Evolutionary conservation across 176 grass and related monocot species (phyloP).

Genomic region (Eleusine coracana): DNA sequence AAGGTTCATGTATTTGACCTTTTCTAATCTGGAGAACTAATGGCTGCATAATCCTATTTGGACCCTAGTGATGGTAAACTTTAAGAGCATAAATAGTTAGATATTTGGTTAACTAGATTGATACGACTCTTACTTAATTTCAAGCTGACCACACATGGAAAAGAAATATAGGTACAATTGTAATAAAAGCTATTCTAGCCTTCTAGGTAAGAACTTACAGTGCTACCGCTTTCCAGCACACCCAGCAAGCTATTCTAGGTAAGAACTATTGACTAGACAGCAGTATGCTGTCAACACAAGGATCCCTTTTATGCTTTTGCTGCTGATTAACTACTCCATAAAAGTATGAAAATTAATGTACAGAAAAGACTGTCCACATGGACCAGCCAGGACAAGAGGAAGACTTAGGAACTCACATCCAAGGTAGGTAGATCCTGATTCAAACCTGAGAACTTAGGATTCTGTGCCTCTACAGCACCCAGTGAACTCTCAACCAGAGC

Average conservation of each 20-base stretch:
- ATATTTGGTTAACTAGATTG: constrained; percentile 20
- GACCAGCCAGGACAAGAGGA: no score
- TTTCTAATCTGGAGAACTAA: neutral
- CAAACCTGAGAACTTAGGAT: neutral
- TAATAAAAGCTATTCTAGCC: constrained; percentile 29
- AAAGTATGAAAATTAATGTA: no score
- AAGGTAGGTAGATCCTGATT: neutral
- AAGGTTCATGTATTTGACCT: constrained; percentile 24
- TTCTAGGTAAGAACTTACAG: constrained; percentile 32
- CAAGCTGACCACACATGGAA: constrained; percentile 22
- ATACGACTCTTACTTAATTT: constrained; percentile 5
- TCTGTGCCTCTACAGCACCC: neutral
- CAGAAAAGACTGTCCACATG: no score
- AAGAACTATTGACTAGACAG: constrained; percentile 13
- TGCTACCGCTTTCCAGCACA: constrained; percentile 24
- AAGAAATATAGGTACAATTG: constrained; percentile 2
- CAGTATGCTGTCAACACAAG: constrained; percentile 7
- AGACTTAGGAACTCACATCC: neutral
- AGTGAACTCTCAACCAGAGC: neutral
- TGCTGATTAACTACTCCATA: constrained; percentile 26
- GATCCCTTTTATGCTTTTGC: constrained; percentile 27
- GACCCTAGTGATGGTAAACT: constrained; percentile 10
- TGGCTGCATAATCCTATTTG: neutral
- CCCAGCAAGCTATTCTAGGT: constrained; percentile 19
- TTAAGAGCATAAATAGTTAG: constrained; percentile 13